Evolutionary conservation across 2,329 filamentous ascomycete species (phyloP).

Genomic region (Bimuria novae-zelandiae): DNA sequence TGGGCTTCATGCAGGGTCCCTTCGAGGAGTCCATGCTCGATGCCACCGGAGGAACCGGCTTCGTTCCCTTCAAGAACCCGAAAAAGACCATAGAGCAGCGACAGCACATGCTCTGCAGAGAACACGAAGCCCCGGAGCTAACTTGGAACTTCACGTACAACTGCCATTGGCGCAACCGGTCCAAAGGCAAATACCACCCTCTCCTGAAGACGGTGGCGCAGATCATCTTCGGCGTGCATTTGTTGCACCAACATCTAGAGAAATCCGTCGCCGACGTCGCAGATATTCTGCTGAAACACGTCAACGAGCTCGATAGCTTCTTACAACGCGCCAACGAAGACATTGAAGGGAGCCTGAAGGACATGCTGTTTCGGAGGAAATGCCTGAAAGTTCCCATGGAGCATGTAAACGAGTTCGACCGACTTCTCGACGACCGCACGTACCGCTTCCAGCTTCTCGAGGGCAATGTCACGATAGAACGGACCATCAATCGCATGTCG

Average conservation of each 20-base stretch:
- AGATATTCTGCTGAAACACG: constrained; percentile 85
- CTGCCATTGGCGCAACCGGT: constrained; percentile 74
- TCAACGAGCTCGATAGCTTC: constrained; percentile 92
- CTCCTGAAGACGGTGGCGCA: constrained; percentile 89
- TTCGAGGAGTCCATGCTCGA: constrained; percentile 83
- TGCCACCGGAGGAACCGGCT: constrained; percentile 54
- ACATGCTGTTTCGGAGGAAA: constrained; percentile 72
- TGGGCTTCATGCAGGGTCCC: constrained; percentile 75
- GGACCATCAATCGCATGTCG: constrained; percentile 81
- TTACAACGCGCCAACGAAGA: constrained; percentile 85
- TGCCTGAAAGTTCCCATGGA: constrained; percentile 82
- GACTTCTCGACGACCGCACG: constrained; percentile 80
- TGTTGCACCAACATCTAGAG: constrained; percentile 81
- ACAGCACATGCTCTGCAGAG: constrained; percentile 57
- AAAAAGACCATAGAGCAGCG: constrained; percentile 44
- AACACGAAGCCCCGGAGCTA: constrained; percentile 67
- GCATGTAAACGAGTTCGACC: constrained; percentile 81
- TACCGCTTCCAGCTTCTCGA: constrained; percentile 83
- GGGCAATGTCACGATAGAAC: constrained; percentile 89
- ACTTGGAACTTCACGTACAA: constrained; percentile 73
- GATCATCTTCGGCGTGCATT: constrained; percentile 90
- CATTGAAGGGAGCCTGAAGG: constrained; percentile 74
- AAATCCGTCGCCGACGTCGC: constrained; percentile 89
- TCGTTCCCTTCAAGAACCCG: constrained; percentile 46
- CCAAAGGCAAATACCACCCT: constrained; percentile 80